phyloP scores from a whole-genome alignment of 768 basidiomycete genomes.

The Rhizopogon vesiculosus region DNA sequence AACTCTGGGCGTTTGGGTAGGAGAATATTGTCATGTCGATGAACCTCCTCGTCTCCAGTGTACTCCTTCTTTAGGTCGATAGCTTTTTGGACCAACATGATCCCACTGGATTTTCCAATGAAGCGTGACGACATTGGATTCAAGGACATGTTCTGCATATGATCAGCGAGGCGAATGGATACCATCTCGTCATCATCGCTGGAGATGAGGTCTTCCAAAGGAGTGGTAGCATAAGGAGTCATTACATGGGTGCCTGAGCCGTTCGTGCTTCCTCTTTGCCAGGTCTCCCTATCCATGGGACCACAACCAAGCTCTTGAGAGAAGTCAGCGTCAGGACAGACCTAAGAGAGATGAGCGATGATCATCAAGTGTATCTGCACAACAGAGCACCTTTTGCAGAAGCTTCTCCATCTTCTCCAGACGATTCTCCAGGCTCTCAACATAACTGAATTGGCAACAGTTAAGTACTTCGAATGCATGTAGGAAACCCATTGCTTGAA shows the following conservation, averaged over 20 bases:
- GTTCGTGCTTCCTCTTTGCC: conserved; percentile 18
- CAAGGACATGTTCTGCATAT: conserved; percentile 18
- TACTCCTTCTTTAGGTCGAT: conserved; percentile 57
- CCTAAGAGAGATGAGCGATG: conserved; percentile 29
- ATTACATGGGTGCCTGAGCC: conserved; percentile 9
- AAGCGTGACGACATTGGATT: conserved; percentile 17
- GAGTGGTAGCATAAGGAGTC: conserved; percentile 2
- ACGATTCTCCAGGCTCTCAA: conserved; percentile 57
- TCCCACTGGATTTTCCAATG: conserved; percentile 37
- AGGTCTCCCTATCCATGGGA: conserved; percentile 34
- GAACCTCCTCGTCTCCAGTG: conserved; percentile 31
- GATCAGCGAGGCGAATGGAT: conserved; percentile 18
- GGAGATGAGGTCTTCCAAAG: conserved; percentile 17
- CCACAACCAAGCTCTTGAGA: conserved; percentile 50
- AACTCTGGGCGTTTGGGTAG: conserved; percentile 15
- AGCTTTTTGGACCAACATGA: conserved; percentile 40
- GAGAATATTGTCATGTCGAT: conserved; percentile 4
- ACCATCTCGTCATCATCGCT: conserved; percentile 25
- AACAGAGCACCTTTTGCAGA: conserved; percentile 40
- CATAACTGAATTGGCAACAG: conserved; percentile 37
- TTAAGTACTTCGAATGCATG: neutral
- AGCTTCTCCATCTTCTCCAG: conserved; percentile 64
- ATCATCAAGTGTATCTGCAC: neutral
- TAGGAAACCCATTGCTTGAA: neutral
- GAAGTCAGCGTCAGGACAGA: conserved; percentile 62